phyloP scores from a whole-genome alignment of 108 stramenopile species.

The Hondaea fermentalgiana region DNA sequence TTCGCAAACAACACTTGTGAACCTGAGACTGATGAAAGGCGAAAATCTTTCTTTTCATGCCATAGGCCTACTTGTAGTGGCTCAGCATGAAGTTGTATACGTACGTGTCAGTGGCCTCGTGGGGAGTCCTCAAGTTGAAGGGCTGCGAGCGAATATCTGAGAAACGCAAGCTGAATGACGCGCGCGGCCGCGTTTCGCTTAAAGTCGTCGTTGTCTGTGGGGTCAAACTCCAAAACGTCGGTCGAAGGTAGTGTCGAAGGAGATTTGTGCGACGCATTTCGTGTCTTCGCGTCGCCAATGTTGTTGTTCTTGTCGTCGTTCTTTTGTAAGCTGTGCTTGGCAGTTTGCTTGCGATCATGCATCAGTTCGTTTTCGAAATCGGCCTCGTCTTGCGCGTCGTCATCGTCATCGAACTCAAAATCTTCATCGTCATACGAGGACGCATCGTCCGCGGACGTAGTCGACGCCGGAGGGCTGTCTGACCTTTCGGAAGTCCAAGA shows the following conservation, averaged over 20 bases:
- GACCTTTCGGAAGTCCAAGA: neutral
- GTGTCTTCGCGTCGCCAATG: neutral
- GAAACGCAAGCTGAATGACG: conserved; percentile 13
- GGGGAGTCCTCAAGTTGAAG: neutral
- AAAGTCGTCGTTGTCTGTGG: neutral
- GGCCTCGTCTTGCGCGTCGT: neutral
- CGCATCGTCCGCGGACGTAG: neutral
- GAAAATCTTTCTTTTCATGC: too few species aligned
- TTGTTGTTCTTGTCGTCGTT: neutral
- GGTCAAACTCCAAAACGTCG: neutral
- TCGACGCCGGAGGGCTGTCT: neutral
- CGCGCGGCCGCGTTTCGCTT: neutral
- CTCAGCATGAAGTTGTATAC: too few species aligned
- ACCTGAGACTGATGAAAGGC: too few species aligned
- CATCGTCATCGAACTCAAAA: neutral
- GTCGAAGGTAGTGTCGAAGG: too few species aligned
- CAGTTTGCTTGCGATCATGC: too few species aligned
- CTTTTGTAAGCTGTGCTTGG: too few species aligned
- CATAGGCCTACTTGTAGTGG: too few species aligned
- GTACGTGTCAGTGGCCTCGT: too few species aligned
- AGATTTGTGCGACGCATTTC: neutral
- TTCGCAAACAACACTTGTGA: too few species aligned
- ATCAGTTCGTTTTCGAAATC: neutral
- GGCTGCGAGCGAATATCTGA: neutral
- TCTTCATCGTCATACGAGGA: neutral